These are phyloP conservation scores for Fomitopsis palustris DNA, from an alignment of 1,284 basidiomycete species.

Conservation along the genomic window DNA sequence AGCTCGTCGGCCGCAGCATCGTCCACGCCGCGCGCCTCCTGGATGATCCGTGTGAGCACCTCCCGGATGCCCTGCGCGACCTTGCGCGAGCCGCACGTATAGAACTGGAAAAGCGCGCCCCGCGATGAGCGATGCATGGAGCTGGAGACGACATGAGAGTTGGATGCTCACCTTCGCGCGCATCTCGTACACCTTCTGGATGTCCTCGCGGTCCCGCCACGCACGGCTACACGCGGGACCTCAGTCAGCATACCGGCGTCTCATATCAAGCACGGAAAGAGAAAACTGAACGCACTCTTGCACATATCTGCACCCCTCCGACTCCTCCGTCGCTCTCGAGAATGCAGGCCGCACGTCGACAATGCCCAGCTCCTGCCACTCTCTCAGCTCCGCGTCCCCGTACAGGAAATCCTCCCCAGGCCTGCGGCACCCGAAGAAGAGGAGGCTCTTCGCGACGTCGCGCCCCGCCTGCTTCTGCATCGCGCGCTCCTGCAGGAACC, in stretches of 20 bases:
- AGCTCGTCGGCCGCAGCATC: slow-evolving; percentile 26
- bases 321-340: slow-evolving; percentile 35
- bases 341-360: slow-evolving; percentile 50
- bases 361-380: slow-evolving; percentile 34
- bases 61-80: slow-evolving; percentile 38
- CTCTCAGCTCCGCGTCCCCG: too few relatives aligned
- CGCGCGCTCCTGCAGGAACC: slow-evolving; percentile 52
- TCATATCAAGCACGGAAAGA: background rate
- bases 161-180: slow-evolving; percentile 45
- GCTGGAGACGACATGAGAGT: too few relatives aligned
- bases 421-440: slow-evolving; percentile 49
- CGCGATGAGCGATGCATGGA: too few relatives aligned
- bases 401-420: slow-evolving; percentile 22
- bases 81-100: slow-evolving; percentile 42
- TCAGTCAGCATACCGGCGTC: background rate
- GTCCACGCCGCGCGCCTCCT: slow-evolving; percentile 22
- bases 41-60: slow-evolving; percentile 35
- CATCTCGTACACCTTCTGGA: slow-evolving; percentile 30
- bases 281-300: slow-evolving; percentile 28
- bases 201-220: slow-evolving; percentile 39
- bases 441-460: slow-evolving; percentile 37
- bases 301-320: slow-evolving; percentile 40
- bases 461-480: slow-evolving; percentile 43
- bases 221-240: slow-evolving; percentile 33
- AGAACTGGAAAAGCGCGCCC: slow-evolving; percentile 31